Evolutionary conservation across 2,329 filamentous ascomycete genomes (phyloP).

Genomic region (Pyrenophora tritici-repentis): DNA sequence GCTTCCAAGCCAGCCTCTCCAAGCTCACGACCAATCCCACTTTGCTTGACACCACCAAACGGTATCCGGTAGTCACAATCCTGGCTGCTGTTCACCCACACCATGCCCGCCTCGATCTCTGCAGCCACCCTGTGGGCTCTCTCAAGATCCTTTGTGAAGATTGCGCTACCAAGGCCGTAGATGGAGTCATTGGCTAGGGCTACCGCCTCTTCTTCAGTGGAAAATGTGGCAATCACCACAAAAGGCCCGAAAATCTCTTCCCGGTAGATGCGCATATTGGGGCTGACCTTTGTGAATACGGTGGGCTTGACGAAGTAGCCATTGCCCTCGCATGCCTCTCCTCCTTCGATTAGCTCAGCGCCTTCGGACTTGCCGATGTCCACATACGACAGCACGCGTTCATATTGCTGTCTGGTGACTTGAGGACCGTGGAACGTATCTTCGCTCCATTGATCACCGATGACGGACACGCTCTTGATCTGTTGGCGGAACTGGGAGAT

Average conservation of each 20-base stretch:
- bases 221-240: conserved; percentile 6
- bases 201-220: conserved; percentile 9
- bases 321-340: conserved; percentile 40
- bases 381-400: conserved; percentile 51
- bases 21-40: conserved; percentile 6
- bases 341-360: conserved; percentile 56
- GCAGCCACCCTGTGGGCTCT: conserved; percentile 4
- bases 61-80: conserved; percentile 4
- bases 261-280: conserved; percentile 2
- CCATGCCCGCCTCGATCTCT: conserved; percentile 4
- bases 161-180: conserved; percentile 52
- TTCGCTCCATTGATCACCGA: conserved; percentile 50
- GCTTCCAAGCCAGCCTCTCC: conserved; percentile 7
- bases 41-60: conserved; percentile 9
- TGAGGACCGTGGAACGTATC: conserved; percentile 53
- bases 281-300: conserved; percentile 23
- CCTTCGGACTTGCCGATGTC: conserved; percentile 53
- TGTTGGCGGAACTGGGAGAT: conserved; percentile 39
- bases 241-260: conserved; percentile 14
- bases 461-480: conserved; percentile 3
- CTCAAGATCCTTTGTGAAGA: conserved; percentile 5
- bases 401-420: conserved; percentile 51
- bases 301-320: conserved; percentile 60
- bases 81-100: conserved; percentile 9
- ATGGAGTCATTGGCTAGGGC: conserved; percentile 9